phyloP scores from a whole-genome alignment of 2,329 filamentous ascomycete species.

The Fusarium sp. region DNA sequence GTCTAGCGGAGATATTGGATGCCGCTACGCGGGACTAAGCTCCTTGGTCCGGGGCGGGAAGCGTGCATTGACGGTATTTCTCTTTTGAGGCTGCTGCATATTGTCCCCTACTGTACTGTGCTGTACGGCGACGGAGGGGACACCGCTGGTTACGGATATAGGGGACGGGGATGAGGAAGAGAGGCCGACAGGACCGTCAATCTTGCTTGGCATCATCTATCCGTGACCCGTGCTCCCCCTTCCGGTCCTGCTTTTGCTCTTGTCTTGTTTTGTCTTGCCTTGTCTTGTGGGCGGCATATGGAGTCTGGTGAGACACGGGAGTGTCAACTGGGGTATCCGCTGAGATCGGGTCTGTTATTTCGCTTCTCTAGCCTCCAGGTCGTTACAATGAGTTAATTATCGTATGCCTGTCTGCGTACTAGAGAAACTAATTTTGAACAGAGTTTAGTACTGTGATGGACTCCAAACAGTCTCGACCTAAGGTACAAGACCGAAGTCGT shows the following conservation, averaged over 20 bases:
- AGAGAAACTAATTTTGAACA: neutral
- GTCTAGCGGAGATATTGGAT: constrained; percentile 16
- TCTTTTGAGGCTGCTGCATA: constrained; percentile 32
- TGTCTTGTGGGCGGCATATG: constrained; percentile 38
- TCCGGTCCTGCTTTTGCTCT: constrained; percentile 12
- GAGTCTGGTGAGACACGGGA: constrained; percentile 44
- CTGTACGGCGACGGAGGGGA: neutral
- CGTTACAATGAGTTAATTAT: neutral
- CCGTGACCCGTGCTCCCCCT: neutral
- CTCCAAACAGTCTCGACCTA: neutral
- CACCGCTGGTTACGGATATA: constrained; percentile 14
- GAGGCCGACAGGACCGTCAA: constrained; percentile 5
- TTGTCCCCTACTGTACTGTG: neutral
- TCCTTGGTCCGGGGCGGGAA: constrained; percentile 4
- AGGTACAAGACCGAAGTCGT: neutral
- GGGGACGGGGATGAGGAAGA: constrained; percentile 6
- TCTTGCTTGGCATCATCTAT: constrained; percentile 2
- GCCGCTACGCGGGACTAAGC: neutral
- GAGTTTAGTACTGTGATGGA: neutral
- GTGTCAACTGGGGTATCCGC: constrained; percentile 41
- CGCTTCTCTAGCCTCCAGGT: neutral
- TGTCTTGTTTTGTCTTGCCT: constrained; percentile 36
- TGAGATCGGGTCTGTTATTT: constrained; percentile 32
- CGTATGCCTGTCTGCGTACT: neutral
- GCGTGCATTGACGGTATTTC: constrained; percentile 18